Percentiles rank a stretch among this genome's conserved stretches.
These are phyloP conservation scores for Neospermospora avenae DNA, from an alignment of 2,329 filamentous ascomycete genomes.

Conservation along the genomic window DNA sequence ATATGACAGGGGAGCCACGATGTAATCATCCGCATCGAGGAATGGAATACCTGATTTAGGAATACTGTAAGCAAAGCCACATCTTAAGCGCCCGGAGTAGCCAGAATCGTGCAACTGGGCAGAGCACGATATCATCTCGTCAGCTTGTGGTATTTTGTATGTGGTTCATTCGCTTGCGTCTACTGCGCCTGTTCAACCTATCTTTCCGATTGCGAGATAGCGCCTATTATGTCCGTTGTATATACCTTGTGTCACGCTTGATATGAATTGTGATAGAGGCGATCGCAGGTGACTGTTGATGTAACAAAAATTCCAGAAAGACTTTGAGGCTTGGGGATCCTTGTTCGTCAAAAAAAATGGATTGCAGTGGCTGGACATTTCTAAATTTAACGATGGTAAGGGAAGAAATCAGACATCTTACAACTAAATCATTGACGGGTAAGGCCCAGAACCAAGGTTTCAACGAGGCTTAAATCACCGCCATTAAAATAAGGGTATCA, in stretches of 20 bases:
- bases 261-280: too few species aligned
- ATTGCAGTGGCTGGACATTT: too few species aligned
- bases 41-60: background rate
- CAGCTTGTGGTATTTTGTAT: background rate
- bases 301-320: too few species aligned
- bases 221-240: too few species aligned
- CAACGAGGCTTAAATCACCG: background rate
- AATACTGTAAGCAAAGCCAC: background rate
- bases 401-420: background rate
- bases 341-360: too few species aligned
- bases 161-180: background rate
- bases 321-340: too few species aligned
- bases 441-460: background rate
- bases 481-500: slow-evolving; percentile 2
- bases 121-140: background rate
- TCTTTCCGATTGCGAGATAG: too few species aligned
- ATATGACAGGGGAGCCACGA: background rate
- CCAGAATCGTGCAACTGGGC: background rate
- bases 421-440: background rate
- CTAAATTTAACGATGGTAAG: background rate
- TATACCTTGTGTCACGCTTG: too few species aligned
- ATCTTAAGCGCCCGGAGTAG: background rate
- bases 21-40: background rate
- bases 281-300: too few species aligned
- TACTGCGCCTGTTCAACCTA: background rate